These are phyloP conservation scores for Xylaria sp. DNA, from an alignment of 2,329 filamentous ascomycete genomes.

Conservation along the genomic window DNA sequence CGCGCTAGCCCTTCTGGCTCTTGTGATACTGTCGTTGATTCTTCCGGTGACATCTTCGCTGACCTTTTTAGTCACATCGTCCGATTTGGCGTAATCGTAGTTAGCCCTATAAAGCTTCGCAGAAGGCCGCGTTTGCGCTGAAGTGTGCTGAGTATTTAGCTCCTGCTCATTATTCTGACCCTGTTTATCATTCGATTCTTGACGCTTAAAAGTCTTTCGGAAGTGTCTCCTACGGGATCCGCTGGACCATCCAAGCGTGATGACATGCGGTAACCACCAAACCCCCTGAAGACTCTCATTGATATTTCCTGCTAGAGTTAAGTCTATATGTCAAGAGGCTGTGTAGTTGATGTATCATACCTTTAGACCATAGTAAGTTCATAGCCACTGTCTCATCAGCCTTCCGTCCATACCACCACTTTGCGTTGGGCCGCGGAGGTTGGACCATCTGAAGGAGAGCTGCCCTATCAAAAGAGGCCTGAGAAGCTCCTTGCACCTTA, in stretches of 20 bases:
- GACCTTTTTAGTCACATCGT: slow-evolving; percentile 10
- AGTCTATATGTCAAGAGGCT: not conserved
- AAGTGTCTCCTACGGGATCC: slow-evolving; percentile 27
- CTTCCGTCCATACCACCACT: slow-evolving; percentile 26
- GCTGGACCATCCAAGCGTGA: slow-evolving; percentile 26
- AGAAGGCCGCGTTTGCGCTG: not conserved
- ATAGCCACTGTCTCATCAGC: slow-evolving; percentile 23
- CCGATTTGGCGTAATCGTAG: slow-evolving; percentile 6
- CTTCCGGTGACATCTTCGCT: slow-evolving; percentile 14
- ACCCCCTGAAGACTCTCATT: slow-evolving; percentile 27
- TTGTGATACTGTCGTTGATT: slow-evolving; percentile 21
- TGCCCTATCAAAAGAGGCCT: slow-evolving; percentile 15
- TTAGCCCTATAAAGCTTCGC: slow-evolving; percentile 17
- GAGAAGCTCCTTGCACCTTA: slow-evolving; percentile 17
- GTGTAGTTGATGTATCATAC: not conserved
- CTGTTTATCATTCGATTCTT: not conserved
- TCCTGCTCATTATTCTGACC: not conserved
- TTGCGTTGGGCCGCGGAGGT: slow-evolving; percentile 22
- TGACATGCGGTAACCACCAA: slow-evolving; percentile 22
- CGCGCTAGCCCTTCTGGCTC: not conserved
- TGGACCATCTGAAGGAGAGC: slow-evolving; percentile 29
- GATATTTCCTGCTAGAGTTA: slow-evolving; percentile 10
- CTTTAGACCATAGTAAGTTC: slow-evolving; percentile 28
- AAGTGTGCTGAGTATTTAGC: not conserved
- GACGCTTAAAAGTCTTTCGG: slow-evolving; percentile 20